A percentile compares a stretch with the other conserved stretches of the same genome.
phyloP scores from a whole-genome alignment of 2,329 filamentous ascomycete genomes.

The Ceratocystis diversiconidia region DNA sequence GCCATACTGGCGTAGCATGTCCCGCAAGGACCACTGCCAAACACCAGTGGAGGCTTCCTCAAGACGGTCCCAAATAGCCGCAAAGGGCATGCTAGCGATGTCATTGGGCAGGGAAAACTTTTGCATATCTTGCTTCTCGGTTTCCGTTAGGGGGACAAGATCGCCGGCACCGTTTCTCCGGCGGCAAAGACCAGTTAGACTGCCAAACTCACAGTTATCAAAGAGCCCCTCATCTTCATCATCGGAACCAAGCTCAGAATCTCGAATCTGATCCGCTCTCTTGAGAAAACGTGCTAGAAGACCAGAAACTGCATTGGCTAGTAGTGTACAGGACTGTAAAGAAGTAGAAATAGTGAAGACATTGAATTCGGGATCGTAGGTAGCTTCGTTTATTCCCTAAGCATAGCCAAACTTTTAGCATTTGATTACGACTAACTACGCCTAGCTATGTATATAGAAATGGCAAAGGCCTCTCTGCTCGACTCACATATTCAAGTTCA shows the following conservation, averaged over 20 bases:
- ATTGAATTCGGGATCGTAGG: neutral
- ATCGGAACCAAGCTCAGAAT: neutral
- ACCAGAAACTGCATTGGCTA: neutral
- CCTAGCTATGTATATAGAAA: neutral
- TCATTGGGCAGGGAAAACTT: neutral
- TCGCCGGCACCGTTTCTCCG: neutral
- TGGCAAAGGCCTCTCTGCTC: neutral
- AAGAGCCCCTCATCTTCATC: neutral
- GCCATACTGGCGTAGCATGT: slow-evolving; percentile 10
- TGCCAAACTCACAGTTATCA: neutral
- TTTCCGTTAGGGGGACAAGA: neutral
- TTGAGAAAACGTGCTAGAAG: neutral
- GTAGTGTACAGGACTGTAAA: neutral
- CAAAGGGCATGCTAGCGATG: neutral
- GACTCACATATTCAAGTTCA: neutral
- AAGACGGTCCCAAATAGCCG: slow-evolving; percentile 7
- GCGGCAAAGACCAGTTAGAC: neutral
- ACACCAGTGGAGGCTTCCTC: neutral
- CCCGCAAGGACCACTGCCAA: slow-evolving; percentile 2
- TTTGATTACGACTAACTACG: too few species aligned
- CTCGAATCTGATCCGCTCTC: neutral
- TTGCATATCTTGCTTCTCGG: neutral
- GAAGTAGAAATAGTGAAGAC: neutral
- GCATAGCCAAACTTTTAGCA: too few species aligned
- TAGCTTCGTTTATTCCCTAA: neutral